Conservation (phyloP, 441 rosid genomes). For the Populus hybrid region DNA sequence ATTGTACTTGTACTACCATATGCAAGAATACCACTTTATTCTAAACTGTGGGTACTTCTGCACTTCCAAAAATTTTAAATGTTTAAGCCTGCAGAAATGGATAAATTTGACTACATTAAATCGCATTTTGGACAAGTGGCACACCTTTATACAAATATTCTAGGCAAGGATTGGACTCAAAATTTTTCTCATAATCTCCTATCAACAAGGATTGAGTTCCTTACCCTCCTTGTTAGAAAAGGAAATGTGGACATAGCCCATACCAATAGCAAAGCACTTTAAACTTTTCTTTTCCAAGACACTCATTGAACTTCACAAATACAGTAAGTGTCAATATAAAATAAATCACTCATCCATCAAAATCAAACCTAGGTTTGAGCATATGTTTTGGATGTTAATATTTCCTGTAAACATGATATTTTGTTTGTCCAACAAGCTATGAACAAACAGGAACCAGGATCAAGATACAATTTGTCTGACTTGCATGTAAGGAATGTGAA, state of each 20-base stretch:
- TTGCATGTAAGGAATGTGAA: not conserved
- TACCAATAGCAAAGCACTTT: not conserved
- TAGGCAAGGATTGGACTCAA: not conserved
- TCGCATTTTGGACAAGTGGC: not conserved
- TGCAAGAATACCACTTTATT: not conserved
- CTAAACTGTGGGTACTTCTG: not conserved
- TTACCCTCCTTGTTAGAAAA: not conserved
- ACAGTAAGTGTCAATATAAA: too few relatives aligned
- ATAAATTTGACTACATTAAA: not conserved
- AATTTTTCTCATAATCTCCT: not conserved
- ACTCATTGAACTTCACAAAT: too few relatives aligned
- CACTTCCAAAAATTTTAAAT: not conserved
- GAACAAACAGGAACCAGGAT: not conserved
- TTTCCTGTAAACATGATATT: not conserved
- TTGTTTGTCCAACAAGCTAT: not conserved
- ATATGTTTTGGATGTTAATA: not conserved
- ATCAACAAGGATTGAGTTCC: not conserved
- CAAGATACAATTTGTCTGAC: not conserved
- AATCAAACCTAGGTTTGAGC: not conserved
- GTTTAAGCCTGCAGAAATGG: not conserved
- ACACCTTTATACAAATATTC: not conserved
- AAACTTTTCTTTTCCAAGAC: not conserved
- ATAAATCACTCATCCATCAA: not conserved
- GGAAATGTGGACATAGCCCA: not conserved
- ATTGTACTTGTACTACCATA: not conserved